These are phyloP conservation scores for Oleoguttula mirabilis DNA, from an alignment of 495 filamentous ascomycete genomes.

Conservation along the genomic window DNA sequence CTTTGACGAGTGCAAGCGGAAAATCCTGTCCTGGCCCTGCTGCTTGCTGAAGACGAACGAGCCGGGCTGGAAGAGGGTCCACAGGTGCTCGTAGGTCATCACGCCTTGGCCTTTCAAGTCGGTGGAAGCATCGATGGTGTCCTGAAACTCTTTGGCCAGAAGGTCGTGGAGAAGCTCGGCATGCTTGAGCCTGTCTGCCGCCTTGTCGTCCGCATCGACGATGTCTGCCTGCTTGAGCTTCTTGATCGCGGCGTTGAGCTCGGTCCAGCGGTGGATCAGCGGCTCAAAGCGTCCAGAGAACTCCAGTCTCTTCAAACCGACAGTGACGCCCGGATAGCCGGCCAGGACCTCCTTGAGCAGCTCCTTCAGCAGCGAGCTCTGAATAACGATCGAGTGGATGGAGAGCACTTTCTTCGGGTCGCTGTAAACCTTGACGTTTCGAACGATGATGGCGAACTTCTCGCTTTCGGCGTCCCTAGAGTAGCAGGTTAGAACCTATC, in stretches of 20 bases:
- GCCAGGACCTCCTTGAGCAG: conserved; percentile 44
- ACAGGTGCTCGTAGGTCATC: conserved; percentile 47
- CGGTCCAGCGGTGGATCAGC: conserved; percentile 51
- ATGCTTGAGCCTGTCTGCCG: conserved; percentile 32
- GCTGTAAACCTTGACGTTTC: conserved; percentile 42
- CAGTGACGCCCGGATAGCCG: conserved; percentile 53
- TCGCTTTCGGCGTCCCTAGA: conserved; percentile 39
- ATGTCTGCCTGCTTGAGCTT: conserved; percentile 39
- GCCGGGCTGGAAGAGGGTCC: conserved; percentile 44
- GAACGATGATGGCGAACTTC: conserved; percentile 42
- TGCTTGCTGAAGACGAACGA: conserved; percentile 31
- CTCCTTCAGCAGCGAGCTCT: conserved; percentile 50
- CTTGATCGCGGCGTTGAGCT: conserved; percentile 36
- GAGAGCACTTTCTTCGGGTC: conserved; percentile 49
- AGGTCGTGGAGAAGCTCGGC: conserved; percentile 44
- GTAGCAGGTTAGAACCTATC: too few species aligned
- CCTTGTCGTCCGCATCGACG: conserved; percentile 3
- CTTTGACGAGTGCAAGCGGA: conserved; percentile 26
- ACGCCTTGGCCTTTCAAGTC: conserved; percentile 47
- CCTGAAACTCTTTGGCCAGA: conserved; percentile 47
- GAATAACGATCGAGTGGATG: conserved; percentile 51
- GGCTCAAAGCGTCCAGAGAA: conserved; percentile 50
- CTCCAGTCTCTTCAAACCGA: conserved; percentile 45
- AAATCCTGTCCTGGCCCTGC: conserved; percentile 31
- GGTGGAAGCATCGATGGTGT: conserved; percentile 42